Percentiles rank a stretch among this genome's conserved stretches.
Conservation (phyloP, 306 rosid genomes). For the Cucumis cinereus region DNA sequence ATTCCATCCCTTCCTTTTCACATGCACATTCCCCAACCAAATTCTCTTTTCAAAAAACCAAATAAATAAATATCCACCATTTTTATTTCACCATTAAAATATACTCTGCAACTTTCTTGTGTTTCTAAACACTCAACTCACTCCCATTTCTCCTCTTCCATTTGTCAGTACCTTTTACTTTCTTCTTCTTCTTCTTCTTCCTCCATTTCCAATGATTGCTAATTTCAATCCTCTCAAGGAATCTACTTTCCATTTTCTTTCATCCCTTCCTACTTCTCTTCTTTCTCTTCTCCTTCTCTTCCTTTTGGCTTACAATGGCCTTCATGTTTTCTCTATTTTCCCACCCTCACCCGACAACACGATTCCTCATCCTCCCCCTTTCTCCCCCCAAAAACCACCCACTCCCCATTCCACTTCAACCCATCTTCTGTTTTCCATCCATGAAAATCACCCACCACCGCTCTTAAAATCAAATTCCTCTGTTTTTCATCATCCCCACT, state of each 20-base stretch:
- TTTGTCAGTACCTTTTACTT: not conserved
- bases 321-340: slow-evolving; percentile 32
- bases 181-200: not conserved
- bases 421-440: slow-evolving; percentile 16
- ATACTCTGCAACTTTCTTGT: not conserved
- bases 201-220: slow-evolving; percentile 4
- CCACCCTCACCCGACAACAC: slow-evolving; percentile 27
- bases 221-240: slow-evolving; percentile 25
- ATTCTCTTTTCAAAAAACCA: too few species aligned
- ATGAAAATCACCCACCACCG: slow-evolving; percentile 24
- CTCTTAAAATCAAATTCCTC: slow-evolving; percentile 18
- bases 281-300: slow-evolving; percentile 44
- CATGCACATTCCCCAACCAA: not conserved
- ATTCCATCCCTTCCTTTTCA: slow-evolving; percentile 1
- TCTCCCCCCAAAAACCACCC: slow-evolving; percentile 8
- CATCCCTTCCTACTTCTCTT: slow-evolving; percentile 37
- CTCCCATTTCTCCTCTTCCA: not conserved
- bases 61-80: too few species aligned
- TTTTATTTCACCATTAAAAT: not conserved
- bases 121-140: not conserved
- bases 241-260: slow-evolving; percentile 22
- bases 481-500: slow-evolving; percentile 10
- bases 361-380: slow-evolving; percentile 3
- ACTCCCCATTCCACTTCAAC: slow-evolving; percentile 17
- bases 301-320: slow-evolving; percentile 50